Conservation (phyloP, 2,329 filamentous ascomycete species). For the Chrysoporthe cubensis region DNA sequence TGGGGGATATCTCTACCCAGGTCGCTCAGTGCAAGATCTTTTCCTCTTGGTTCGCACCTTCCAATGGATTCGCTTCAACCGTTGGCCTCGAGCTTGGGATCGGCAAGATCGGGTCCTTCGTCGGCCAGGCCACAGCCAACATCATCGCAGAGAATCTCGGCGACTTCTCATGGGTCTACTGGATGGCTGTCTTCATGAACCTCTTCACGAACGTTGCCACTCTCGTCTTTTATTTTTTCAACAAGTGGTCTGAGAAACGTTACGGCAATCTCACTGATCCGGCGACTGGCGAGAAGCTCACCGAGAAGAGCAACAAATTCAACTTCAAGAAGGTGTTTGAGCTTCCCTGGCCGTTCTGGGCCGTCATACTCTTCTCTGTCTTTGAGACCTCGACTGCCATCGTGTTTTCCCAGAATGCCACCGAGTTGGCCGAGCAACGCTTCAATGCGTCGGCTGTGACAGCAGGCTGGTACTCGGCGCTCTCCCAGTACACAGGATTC, state of each 20-base stretch:
- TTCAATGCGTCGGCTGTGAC: constrained; percentile 58
- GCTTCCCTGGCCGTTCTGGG: constrained; percentile 65
- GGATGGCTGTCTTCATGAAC: constrained; percentile 66
- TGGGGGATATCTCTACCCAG: constrained; percentile 68
- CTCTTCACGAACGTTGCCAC: constrained; percentile 63
- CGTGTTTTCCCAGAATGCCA: constrained; percentile 61
- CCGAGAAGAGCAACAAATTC: constrained; percentile 62
- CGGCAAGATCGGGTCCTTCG: constrained; percentile 64
- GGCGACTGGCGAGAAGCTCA: constrained; percentile 62
- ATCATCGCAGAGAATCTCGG: constrained; percentile 60
- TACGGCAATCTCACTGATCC: constrained; percentile 54
- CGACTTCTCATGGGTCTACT: constrained; percentile 65
- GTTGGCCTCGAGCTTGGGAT: constrained; percentile 63
- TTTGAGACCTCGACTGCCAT: constrained; percentile 61
- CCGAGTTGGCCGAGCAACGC: constrained; percentile 62
- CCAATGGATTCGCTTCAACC: constrained; percentile 64
- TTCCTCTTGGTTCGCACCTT: constrained; percentile 66
- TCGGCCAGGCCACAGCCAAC: constrained; percentile 63
- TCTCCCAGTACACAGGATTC: constrained; percentile 59
- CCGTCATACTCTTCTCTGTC: constrained; percentile 56
- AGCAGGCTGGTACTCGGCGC: constrained; percentile 64
- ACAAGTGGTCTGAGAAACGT: constrained; percentile 50
- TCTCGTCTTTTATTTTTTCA: constrained; percentile 59
- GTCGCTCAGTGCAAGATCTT: constrained; percentile 69
- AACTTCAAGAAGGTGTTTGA: constrained; percentile 59